These are phyloP conservation scores for Stentor coeruleus DNA, from an alignment of 73 alveolate genomes.

Conservation along the genomic window DNA sequence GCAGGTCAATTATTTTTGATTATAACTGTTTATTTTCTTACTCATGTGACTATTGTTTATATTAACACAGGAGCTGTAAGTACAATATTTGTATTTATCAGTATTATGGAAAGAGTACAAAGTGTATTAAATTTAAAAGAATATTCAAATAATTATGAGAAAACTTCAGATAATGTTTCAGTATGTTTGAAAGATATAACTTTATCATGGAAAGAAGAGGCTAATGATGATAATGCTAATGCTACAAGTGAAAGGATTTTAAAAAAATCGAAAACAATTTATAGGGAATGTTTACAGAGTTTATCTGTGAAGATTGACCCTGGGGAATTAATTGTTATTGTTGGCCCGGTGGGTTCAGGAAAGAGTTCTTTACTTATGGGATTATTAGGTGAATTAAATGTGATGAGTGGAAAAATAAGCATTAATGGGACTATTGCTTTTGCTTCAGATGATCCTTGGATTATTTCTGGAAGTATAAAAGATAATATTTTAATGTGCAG, in stretches of 20 bases:
- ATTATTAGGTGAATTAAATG: constrained; percentile 35
- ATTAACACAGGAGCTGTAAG: no score
- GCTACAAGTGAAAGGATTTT: not conserved
- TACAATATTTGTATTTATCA: not conserved
- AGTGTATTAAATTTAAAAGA: not conserved
- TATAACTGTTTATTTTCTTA: no score
- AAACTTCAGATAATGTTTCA: not conserved
- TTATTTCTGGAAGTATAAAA: constrained; percentile 83
- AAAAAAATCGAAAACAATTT: not conserved
- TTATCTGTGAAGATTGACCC: not conserved
- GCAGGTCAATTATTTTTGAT: no score
- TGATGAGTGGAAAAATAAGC: constrained; percentile 28
- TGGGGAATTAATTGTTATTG: not conserved
- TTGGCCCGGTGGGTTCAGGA: constrained; percentile 48
- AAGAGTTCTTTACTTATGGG: constrained; percentile 38
- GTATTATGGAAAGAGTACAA: not conserved
- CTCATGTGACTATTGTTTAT: no score
- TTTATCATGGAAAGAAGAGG: not conserved
- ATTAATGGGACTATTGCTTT: constrained; percentile 42
- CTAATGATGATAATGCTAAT: not conserved
- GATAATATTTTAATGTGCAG: constrained; percentile 86
- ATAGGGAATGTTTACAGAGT: not conserved
- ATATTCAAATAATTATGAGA: not conserved
- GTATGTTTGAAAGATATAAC: not conserved
- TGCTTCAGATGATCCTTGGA: constrained; percentile 89